These are phyloP conservation scores for Mycena metata DNA, from an alignment of 768 basidiomycete genomes.

Conservation along the genomic window DNA sequence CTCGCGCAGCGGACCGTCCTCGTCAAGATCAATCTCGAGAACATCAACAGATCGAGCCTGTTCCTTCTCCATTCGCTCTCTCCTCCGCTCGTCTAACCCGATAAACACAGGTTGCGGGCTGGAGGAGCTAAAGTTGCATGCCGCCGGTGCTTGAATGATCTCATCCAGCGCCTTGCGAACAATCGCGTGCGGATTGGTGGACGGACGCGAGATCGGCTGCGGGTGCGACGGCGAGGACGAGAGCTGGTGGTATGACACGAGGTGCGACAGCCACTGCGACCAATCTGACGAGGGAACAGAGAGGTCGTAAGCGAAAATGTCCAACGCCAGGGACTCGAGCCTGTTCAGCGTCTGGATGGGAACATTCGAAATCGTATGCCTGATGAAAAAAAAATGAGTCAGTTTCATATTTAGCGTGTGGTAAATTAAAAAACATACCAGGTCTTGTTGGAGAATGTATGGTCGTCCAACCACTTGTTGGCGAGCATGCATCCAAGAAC, in stretches of 20 bases:
- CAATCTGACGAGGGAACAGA: conserved; percentile 75
- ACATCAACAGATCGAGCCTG: conserved; percentile 59
- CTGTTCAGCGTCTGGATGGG: conserved; percentile 78
- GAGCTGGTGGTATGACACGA: conserved; percentile 75
- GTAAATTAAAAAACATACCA: conserved; percentile 66
- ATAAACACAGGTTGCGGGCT: conserved; percentile 78
- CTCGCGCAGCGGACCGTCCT: conserved; percentile 85
- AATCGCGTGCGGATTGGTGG: conserved; percentile 76
- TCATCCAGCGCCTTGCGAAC: conserved; percentile 80
- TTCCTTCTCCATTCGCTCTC: conserved; percentile 64
- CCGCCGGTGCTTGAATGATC: conserved; percentile 66
- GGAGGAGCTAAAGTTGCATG: conserved; percentile 44
- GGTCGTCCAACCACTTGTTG: conserved; percentile 91
- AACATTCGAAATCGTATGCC: conserved; percentile 86
- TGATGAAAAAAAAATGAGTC: conserved; percentile 45
- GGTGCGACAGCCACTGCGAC: conserved; percentile 78
- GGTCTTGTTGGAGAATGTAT: conserved; percentile 91
- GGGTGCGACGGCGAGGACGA: conserved; percentile 70
- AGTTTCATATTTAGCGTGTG: conserved; percentile 10
- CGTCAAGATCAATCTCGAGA: conserved; percentile 83
- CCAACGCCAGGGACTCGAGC: conserved; percentile 78
- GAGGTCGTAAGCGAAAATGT: conserved; percentile 78
- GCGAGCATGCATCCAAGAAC: conserved; percentile 88
- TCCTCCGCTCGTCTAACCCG: conserved; percentile 75
- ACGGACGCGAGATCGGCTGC: conserved; percentile 86